Evolutionary conservation across 495 filamentous ascomycete species (phyloP), one percentile per base, ranked within the genome.

Genomic region (Neurospora discreta): DNA sequence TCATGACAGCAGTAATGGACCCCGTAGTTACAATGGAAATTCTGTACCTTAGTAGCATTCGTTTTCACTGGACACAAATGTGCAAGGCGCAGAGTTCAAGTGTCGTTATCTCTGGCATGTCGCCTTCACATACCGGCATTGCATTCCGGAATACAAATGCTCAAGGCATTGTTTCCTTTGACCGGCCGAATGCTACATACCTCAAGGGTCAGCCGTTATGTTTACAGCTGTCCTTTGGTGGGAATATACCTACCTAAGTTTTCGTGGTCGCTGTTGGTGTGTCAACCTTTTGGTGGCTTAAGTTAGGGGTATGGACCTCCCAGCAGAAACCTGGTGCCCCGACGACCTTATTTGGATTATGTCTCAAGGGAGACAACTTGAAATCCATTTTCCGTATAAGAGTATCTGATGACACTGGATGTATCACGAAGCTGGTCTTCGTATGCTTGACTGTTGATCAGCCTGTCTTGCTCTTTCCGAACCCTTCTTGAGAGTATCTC

Each of bases 191-290:
- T 8, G 3, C 8, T n/a, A 9, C 43, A 9, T 20, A 11, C 1
- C n/a, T n/a, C n/a, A n/a, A n/a, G n/a, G 0, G 0, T n/a, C 3
- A 44, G 3, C 3, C 43, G 0, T 0, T 5, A 36, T 36, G 0
- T 36, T 20, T 44, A 8, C n/a, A 20, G 2, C 42, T 44, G 7
- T 44, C 0, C 7, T n/a, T n/a, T 43, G 3, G 3, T 43, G 42
- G 42, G 2, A 43, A 9, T 36, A 36, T 36, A 36, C 3, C 33
- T 36, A 36, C 3, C 33, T 0, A 36, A 5, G 3, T 4, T 5
- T 36, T 36, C 3, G 33, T 36, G 33, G 5, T 42, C 6, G 6
- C 7, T 42, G 15, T 18, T 42, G 15, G 2, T 42, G 41, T 42
- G 18, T 42, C 1, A 42, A 18, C 40, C 15, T 42, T 1, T 42